phyloP scores from a whole-genome alignment of 371 early-diverging fungal genomes.

The Nosema muscidifuracis region DNA sequence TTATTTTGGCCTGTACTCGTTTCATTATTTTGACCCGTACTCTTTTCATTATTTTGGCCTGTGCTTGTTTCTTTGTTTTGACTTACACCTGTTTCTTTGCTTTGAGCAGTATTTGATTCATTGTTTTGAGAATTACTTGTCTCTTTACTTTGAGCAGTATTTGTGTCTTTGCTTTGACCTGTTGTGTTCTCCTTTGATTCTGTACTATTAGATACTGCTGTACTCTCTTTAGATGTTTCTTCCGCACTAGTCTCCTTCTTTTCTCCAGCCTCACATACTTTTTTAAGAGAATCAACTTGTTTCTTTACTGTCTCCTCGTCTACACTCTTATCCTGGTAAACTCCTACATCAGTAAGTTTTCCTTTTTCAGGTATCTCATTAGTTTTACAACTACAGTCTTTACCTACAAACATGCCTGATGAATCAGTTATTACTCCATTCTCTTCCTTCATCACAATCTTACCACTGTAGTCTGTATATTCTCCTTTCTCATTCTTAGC shows the following conservation, averaged over 20 bases:
- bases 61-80: too few relatives aligned
- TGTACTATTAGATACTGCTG: neutral
- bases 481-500: conserved; percentile 32
- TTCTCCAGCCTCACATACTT: conserved; percentile 43
- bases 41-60: too few relatives aligned
- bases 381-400: conserved; percentile 60
- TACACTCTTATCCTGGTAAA: conserved; percentile 51
- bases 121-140: too few relatives aligned
- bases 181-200: neutral
- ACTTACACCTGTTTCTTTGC: too few relatives aligned
- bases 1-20: too few relatives aligned
- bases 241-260: neutral
- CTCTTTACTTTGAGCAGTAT: too few relatives aligned
- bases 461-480: conserved; percentile 57
- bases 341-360: conserved; percentile 52
- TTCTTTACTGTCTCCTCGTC: conserved; percentile 25
- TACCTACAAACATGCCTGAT: conserved; percentile 59
- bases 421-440: conserved; percentile 58
- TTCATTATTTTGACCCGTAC: too few relatives aligned
- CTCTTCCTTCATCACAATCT: conserved; percentile 47
- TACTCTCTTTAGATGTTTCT: neutral
- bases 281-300: conserved; percentile 44
- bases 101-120: too few relatives aligned
- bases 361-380: conserved; percentile 56
- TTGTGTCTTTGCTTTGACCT: conserved; percentile 11